Evolutionary conservation across 2,329 filamentous ascomycete species (phyloP).

Genomic region (Fusarium coicis): DNA sequence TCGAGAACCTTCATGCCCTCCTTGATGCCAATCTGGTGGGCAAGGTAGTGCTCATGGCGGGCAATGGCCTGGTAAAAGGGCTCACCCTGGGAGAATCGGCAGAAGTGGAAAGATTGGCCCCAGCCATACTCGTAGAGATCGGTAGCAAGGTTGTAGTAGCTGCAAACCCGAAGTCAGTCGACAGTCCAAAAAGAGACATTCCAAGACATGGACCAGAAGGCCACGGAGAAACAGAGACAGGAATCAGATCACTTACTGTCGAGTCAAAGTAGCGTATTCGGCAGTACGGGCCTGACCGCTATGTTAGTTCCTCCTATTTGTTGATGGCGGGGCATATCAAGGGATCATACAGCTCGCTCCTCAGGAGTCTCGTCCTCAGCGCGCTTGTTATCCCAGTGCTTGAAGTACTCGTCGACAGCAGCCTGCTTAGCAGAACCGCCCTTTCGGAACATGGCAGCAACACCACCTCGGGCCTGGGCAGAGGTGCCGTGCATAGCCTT

Average conservation of each 20-base stretch:
- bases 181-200: not conserved
- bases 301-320: conserved; percentile 34
- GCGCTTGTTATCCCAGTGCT: conserved; percentile 92
- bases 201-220: not conserved
- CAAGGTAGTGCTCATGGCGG: conserved; percentile 97
- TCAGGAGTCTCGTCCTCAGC: conserved; percentile 84
- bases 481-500: conserved; percentile 84
- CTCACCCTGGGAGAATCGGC: conserved; percentile 88
- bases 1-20: conserved; percentile 92
- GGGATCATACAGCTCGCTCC: conserved; percentile 74
- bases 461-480: conserved; percentile 74
- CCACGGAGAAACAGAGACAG: not conserved
- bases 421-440: conserved; percentile 78
- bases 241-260: conserved; percentile 72
- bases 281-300: conserved; percentile 74
- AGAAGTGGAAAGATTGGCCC: conserved; percentile 98
- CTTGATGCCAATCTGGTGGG: conserved; percentile 85
- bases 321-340: conserved; percentile 26
- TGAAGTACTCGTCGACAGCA: conserved; percentile 92
- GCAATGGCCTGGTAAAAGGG: conserved; percentile 91
- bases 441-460: conserved; percentile 88
- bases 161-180: conserved; percentile 50
- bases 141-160: conserved; percentile 97
- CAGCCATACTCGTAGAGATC: conserved; percentile 97
- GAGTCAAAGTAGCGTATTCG: conserved; percentile 92